phyloP scores from a whole-genome alignment of 106 monocot genomes.

The Acanthochlamys bracteata region DNA sequence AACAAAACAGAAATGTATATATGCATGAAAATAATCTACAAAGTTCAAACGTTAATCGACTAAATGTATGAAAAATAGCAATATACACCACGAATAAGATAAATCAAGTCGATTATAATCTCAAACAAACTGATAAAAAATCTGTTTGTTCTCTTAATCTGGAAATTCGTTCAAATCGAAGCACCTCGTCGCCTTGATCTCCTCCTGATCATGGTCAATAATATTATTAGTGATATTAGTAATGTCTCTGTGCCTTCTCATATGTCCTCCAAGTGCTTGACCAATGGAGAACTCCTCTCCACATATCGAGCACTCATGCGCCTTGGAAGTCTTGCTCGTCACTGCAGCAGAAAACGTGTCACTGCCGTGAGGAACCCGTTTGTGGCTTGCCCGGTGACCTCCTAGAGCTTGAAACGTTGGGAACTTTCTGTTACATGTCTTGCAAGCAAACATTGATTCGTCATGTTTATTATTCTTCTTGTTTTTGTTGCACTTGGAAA shows the following conservation, averaged over 20 bases:
- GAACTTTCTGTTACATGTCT: slow-evolving; percentile 22
- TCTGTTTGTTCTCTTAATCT: too few relatives aligned
- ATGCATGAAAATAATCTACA: too few relatives aligned
- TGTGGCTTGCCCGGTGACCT: slow-evolving; percentile 60
- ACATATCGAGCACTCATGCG: slow-evolving; percentile 6
- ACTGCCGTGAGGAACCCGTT: slow-evolving; percentile 13
- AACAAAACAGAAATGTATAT: too few relatives aligned
- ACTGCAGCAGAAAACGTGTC: background rate
- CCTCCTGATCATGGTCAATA: background rate
- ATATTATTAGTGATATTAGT: background rate
- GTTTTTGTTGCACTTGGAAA: background rate
- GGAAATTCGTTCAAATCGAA: too few relatives aligned
- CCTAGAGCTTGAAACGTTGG: slow-evolving; percentile 44
- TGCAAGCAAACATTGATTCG: slow-evolving; percentile 5
- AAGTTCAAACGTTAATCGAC: too few relatives aligned
- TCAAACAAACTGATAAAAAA: too few relatives aligned
- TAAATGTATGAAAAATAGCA: too few relatives aligned
- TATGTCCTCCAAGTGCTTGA: slow-evolving; percentile 1
- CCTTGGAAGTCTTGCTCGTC: background rate
- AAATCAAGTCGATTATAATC: too few relatives aligned
- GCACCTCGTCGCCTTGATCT: background rate
- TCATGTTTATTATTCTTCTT: background rate
- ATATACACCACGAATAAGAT: too few relatives aligned
- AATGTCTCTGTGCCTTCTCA: background rate
- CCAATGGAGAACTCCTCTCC: slow-evolving; percentile 1